These are phyloP conservation scores for Hypoxylon rubiginosum DNA, from an alignment of 2,329 filamentous ascomycete genomes.

Conservation along the genomic window DNA sequence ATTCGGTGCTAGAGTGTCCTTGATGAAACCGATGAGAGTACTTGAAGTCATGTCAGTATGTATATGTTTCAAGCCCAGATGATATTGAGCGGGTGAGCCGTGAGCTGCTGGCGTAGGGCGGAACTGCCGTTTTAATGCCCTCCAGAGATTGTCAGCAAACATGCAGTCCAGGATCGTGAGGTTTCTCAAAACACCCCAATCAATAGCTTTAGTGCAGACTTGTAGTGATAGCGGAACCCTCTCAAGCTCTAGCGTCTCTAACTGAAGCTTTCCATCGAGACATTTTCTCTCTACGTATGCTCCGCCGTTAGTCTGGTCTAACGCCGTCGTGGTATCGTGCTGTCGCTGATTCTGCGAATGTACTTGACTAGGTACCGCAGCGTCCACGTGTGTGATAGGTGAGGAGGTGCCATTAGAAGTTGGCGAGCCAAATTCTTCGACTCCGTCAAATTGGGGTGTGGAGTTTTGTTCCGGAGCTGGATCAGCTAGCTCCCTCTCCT, in stretches of 20 bases:
- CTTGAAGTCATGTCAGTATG: slow-evolving; percentile 81
- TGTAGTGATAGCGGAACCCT: slow-evolving; percentile 79
- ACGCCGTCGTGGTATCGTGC: slow-evolving; percentile 1
- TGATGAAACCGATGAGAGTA: slow-evolving; percentile 79
- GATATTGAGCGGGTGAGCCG: slow-evolving; percentile 64
- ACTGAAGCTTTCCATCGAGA: slow-evolving; percentile 69
- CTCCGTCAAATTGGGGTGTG: slow-evolving; percentile 20
- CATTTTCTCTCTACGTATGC: slow-evolving; percentile 53
- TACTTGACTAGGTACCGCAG: slow-evolving; percentile 12
- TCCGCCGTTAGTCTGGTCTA: slow-evolving; percentile 5
- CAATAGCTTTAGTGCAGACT: slow-evolving; percentile 77
- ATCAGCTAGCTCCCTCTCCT: slow-evolving; percentile 27
- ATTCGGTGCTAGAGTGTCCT: slow-evolving; percentile 82
- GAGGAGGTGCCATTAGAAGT: slow-evolving; percentile 11
- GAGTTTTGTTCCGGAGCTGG: slow-evolving; percentile 18
- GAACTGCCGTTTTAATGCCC: slow-evolving; percentile 74
- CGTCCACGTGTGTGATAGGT: slow-evolving; percentile 12
- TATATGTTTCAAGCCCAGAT: slow-evolving; percentile 77
- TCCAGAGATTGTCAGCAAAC: slow-evolving; percentile 82
- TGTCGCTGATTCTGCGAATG: slow-evolving; percentile 13
- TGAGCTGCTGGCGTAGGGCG: slow-evolving; percentile 57
- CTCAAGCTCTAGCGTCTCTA: slow-evolving; percentile 82
- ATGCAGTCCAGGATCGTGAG: slow-evolving; percentile 81
- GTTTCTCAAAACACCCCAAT: slow-evolving; percentile 79
- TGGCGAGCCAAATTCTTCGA: slow-evolving; percentile 25